These are phyloP conservation scores for Linnemannia elongata DNA, from an alignment of 192 early-diverging fungal genomes.

Conservation along the genomic window DNA sequence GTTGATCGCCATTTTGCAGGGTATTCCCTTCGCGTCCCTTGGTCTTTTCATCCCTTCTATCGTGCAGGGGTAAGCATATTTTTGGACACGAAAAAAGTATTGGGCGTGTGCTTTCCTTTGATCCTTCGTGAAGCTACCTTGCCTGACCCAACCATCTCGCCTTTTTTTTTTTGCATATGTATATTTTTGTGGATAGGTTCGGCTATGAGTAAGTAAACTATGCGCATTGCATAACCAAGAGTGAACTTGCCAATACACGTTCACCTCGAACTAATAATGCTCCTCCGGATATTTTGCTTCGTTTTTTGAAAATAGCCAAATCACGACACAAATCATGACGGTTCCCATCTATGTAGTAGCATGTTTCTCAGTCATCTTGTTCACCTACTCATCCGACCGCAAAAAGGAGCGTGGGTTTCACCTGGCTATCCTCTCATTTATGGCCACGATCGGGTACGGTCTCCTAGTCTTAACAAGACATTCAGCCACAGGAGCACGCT, in stretches of 20 bases:
- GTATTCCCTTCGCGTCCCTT: slow-evolving; percentile 71
- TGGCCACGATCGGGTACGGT: slow-evolving; percentile 59
- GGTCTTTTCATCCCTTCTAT: slow-evolving; percentile 79
- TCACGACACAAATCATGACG: slow-evolving; percentile 56
- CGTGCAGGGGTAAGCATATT: slow-evolving; percentile 54
- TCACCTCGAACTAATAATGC: not conserved
- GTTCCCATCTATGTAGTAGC: slow-evolving; percentile 62
- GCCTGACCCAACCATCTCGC: not conserved
- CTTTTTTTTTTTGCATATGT: not conserved
- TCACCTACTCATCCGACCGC: slow-evolving; percentile 24
- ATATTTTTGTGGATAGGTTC: not conserved
- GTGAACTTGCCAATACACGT: not conserved
- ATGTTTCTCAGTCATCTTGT: slow-evolving; percentile 22
- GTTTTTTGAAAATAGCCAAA: not conserved
- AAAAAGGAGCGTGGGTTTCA: slow-evolving; percentile 59
- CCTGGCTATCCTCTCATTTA: slow-evolving; percentile 21
- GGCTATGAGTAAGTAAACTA: not conserved
- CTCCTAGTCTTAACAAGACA: slow-evolving; percentile 49
- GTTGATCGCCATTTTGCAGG: slow-evolving; percentile 70
- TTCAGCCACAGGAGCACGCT: slow-evolving; percentile 33
- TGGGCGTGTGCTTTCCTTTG: not conserved
- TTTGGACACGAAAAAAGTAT: slow-evolving; percentile 13
- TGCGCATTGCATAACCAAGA: not conserved
- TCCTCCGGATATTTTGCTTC: not conserved
- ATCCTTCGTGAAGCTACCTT: not conserved